Base-by-base conservation (phyloP, 257 asterid species). In the Fraxinus anomala region DNA sequence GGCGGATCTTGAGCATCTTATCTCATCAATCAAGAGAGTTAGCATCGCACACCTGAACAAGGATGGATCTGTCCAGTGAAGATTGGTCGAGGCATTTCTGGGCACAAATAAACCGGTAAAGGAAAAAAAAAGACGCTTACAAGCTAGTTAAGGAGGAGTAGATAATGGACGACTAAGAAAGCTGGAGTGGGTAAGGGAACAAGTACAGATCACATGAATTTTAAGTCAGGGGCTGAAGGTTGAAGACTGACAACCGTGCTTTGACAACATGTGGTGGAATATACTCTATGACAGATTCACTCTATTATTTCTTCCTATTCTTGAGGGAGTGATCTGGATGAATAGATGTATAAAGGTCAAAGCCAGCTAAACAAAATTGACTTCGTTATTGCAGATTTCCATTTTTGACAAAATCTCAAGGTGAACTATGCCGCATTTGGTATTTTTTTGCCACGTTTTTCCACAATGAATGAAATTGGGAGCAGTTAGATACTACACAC, bases 301-400 rank as follows among this genome's bases (percentile, higher is more conserved):
- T 40, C 16, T 10, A 11, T 40, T 42, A 10, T 42, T 42, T 42
- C 51, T 42, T 42, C 51, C 51, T 42, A 42, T 42, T 42, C 51
- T 12, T 42, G 51, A 42, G 51, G 17, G 51, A 42, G 44, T 39
- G 13, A 39, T 9, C 33, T 31, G 4, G 33, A 31, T 31, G 33
- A 31, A 31, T 31, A 31, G 33, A 31, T 31, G 33, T 31, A 36
- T 36, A 36, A 36, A 76, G 19, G 17, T 21, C 26, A 6, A 13
- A 33, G 6, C 1, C 47, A 7, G 4, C 19, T 17, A 8, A 69
- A 10, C 4, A 2, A 6, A 0, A 67, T 36, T 42, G 54, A 88
- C 89, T 80, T 80, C 14, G 10, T 17, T 51, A 4, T 51, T 19
- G 21, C 19, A 51, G 21, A 51, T 51, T 51, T 51, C 24, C 24